Evolutionary conservation across 352 stramenopile species (phyloP).

Genomic region (Globisporangium cederbergense): DNA sequence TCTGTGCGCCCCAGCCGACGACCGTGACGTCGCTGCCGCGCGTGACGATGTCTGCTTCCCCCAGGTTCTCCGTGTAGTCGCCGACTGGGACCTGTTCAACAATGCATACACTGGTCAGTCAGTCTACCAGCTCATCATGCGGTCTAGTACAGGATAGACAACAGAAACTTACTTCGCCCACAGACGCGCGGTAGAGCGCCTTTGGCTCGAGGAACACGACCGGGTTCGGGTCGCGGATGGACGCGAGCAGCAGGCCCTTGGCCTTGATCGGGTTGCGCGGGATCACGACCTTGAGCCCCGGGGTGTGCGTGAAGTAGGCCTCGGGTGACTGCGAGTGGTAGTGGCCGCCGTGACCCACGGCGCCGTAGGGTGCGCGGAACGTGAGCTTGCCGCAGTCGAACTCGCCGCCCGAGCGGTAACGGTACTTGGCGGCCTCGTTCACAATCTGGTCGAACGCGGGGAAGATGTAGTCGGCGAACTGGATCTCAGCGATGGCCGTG

Average conservation of each 20-base stretch:
- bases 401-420: conserved; percentile 96
- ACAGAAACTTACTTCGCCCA: conserved; percentile 77
- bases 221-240: conserved; percentile 95
- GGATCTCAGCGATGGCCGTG: conserved; percentile 98
- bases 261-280: conserved; percentile 91
- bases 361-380: conserved; percentile 94
- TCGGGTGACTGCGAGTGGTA: conserved; percentile 96
- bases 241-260: conserved; percentile 95
- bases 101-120: neutral
- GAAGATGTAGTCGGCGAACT: conserved; percentile 98
- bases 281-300: conserved; percentile 97
- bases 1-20: conserved; percentile 92
- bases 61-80: conserved; percentile 94
- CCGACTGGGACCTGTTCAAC: conserved; percentile 82
- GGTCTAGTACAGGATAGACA: neutral
- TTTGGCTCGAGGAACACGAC: conserved; percentile 98
- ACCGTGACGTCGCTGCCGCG: conserved; percentile 93
- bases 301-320: conserved; percentile 96
- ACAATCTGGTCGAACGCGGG: conserved; percentile 96
- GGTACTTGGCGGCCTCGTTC: conserved; percentile 98
- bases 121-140: neutral
- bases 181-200: conserved; percentile 94
- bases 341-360: conserved; percentile 91
- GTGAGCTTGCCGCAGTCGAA: conserved; percentile 98
- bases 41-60: conserved; percentile 93